A percentile compares a stretch with the other conserved stretches of the same genome.
Evolutionary conservation across 2,329 filamentous ascomycete genomes (phyloP).

Genomic region (Xylariaceae sp.): DNA sequence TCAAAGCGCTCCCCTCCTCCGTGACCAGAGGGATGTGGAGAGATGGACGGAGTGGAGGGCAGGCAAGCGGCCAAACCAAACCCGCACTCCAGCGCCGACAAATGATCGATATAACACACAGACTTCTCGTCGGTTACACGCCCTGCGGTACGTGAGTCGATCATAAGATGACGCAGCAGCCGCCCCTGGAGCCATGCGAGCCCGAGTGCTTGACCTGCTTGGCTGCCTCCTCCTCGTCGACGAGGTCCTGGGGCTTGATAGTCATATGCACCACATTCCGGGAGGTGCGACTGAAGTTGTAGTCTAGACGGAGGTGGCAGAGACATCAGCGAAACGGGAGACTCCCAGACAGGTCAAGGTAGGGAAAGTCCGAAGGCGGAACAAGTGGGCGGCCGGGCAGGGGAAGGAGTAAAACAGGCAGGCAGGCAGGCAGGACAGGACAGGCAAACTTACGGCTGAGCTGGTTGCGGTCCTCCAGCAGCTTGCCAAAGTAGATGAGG

Average conservation of each 20-base stretch:
- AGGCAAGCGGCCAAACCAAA: slow-evolving; percentile 2
- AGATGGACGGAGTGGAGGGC: too few species aligned
- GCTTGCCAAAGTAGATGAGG: slow-evolving; percentile 83
- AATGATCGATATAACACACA: neutral
- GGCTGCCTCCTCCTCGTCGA: slow-evolving; percentile 61
- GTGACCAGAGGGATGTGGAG: too few species aligned
- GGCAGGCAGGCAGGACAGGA: too few species aligned
- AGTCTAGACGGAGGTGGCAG: slow-evolving; percentile 45
- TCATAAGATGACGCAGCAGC: slow-evolving; percentile 29
- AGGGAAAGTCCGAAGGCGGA: too few species aligned
- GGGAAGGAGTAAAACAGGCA: too few species aligned
- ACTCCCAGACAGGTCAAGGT: too few species aligned
- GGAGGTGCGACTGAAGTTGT: slow-evolving; percentile 53
- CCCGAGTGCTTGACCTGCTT: slow-evolving; percentile 45
- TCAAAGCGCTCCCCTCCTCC: too few species aligned
- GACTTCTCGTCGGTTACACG: neutral
- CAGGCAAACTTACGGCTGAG: slow-evolving; percentile 61
- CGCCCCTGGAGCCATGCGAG: slow-evolving; percentile 18
- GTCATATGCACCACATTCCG: slow-evolving; percentile 74
- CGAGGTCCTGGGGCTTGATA: slow-evolving; percentile 64
- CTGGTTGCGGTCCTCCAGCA: slow-evolving; percentile 80
- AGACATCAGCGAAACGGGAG: neutral
- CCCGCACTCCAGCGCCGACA: slow-evolving; percentile 7
- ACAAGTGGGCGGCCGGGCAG: too few species aligned
- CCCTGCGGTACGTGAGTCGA: too few species aligned